Evolutionary conservation across 2,329 filamentous ascomycete species (phyloP).

Genomic region (Aspergillus niger): DNA sequence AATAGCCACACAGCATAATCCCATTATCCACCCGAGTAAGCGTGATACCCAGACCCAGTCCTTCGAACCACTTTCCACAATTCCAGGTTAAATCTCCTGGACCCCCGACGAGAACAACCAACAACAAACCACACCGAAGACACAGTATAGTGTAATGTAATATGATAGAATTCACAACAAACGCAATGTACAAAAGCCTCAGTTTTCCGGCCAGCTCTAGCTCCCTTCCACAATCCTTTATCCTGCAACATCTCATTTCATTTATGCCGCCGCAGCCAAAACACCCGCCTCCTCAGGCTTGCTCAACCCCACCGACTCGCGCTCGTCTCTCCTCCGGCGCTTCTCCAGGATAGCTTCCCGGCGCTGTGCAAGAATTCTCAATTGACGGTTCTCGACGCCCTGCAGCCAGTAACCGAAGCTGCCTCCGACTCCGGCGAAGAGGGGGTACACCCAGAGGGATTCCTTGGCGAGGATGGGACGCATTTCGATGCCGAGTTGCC

Average conservation of each 20-base stretch:
- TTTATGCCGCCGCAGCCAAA: constrained; percentile 42
- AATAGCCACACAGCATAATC: too few species aligned
- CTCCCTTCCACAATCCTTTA: too few species aligned
- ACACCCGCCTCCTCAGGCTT: constrained; percentile 37
- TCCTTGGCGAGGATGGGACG: constrained; percentile 85
- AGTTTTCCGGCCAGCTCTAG: not conserved
- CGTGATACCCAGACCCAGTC: too few species aligned
- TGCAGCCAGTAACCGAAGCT: constrained; percentile 97
- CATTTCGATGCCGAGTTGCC: constrained; percentile 99
- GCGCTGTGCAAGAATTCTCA: constrained; percentile 73
- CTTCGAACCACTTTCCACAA: too few species aligned
- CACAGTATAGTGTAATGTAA: too few species aligned
- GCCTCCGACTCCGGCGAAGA: constrained; percentile 81
- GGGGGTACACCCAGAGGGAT: constrained; percentile 86
- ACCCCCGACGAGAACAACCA: too few species aligned
- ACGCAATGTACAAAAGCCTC: not conserved
- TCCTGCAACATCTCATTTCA: not conserved
- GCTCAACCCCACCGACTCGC: constrained; percentile 37
- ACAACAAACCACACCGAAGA: too few species aligned
- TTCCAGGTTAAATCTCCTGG: too few species aligned
- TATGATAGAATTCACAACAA: too few species aligned
- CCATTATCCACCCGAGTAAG: too few species aligned
- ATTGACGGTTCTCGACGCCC: constrained; percentile 82
- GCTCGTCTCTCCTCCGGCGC: constrained; percentile 72
- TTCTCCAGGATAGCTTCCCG: constrained; percentile 85